Conservation (phyloP, 805 yeast genomes). For the Candida koratica region DNA sequence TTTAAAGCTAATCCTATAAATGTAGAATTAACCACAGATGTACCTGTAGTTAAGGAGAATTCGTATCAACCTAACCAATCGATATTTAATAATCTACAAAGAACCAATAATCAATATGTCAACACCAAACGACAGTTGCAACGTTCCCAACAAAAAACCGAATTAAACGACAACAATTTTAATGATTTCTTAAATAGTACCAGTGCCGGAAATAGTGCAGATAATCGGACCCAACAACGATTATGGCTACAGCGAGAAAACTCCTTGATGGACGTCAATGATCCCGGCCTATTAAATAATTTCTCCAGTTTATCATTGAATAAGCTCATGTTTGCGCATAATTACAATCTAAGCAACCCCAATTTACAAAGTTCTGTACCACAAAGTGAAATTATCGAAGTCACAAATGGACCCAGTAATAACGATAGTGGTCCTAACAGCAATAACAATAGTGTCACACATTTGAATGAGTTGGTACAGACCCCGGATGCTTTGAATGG, state of each 20-base stretch:
- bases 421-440: slow-evolving; percentile 1
- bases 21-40: slow-evolving; percentile 25
- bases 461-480: slow-evolving; percentile 2
- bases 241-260: slow-evolving; percentile 82
- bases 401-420: slow-evolving; percentile 5
- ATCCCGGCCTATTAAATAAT: slow-evolving; percentile 28
- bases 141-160: slow-evolving; percentile 4
- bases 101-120: slow-evolving; percentile 36
- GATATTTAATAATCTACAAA: slow-evolving; percentile 38
- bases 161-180: slow-evolving; percentile 26
- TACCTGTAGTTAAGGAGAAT: slow-evolving; percentile 29
- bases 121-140: slow-evolving; percentile 22
- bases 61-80: slow-evolving; percentile 43
- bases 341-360: slow-evolving; percentile 10
- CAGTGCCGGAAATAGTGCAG: slow-evolving; percentile 5
- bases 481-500: slow-evolving; percentile 12
- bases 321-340: slow-evolving; percentile 37
- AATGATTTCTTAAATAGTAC: slow-evolving; percentile 23
- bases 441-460: slow-evolving; percentile 1
- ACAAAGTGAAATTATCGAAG: slow-evolving; percentile 5
- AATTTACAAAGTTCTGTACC: slow-evolving; percentile 11
- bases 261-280: slow-evolving; percentile 57
- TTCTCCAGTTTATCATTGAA: slow-evolving; percentile 38
- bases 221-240: slow-evolving; percentile 68
- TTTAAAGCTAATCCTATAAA: slow-evolving; percentile 29